phyloP scores from a whole-genome alignment of 495 filamentous ascomycete genomes.

The Rusavskia elegans region DNA sequence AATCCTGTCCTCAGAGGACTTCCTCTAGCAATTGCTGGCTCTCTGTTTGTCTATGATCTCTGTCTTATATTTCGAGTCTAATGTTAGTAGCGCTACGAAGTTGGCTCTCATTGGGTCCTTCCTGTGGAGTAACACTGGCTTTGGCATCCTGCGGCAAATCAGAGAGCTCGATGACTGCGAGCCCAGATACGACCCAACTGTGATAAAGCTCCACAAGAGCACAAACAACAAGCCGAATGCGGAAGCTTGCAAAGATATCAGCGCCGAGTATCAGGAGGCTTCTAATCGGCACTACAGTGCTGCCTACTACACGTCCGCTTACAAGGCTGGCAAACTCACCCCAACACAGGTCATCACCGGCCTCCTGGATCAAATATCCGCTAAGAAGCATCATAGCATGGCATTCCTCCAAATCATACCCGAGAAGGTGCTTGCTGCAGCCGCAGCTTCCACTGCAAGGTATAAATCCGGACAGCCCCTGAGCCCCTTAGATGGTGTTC shows the following conservation, averaged over 20 bases:
- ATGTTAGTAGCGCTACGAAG: conserved; percentile 31
- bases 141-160: conserved; percentile 42
- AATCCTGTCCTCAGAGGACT: conserved; percentile 40
- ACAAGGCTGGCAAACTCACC: conserved; percentile 48
- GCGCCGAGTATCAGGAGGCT: conserved; percentile 9
- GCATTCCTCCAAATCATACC: conserved; percentile 50
- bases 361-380: conserved; percentile 51
- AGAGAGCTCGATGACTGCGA: conserved; percentile 39
- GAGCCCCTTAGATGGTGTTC: conserved; percentile 66
- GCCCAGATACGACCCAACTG: conserved; percentile 68
- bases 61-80: not conserved
- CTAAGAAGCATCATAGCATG: conserved; percentile 45
- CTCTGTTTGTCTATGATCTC: conserved; percentile 22
- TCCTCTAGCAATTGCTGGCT: conserved; percentile 32
- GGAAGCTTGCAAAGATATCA: conserved; percentile 10
- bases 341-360: conserved; percentile 54
- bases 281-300: conserved; percentile 33
- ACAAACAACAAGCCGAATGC: conserved; percentile 18
- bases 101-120: conserved; percentile 37
- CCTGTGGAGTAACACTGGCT: conserved; percentile 65
- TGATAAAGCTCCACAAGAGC: conserved; percentile 43
- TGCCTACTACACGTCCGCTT: conserved; percentile 63
- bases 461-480: conserved; percentile 48
- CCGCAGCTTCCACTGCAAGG: conserved; percentile 51
- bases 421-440: conserved; percentile 47